Percentiles rank a stretch among this genome's conserved stretches.
Conservation (phyloP, 2,329 filamentous ascomycete species). For the Cadophora gregata region DNA sequence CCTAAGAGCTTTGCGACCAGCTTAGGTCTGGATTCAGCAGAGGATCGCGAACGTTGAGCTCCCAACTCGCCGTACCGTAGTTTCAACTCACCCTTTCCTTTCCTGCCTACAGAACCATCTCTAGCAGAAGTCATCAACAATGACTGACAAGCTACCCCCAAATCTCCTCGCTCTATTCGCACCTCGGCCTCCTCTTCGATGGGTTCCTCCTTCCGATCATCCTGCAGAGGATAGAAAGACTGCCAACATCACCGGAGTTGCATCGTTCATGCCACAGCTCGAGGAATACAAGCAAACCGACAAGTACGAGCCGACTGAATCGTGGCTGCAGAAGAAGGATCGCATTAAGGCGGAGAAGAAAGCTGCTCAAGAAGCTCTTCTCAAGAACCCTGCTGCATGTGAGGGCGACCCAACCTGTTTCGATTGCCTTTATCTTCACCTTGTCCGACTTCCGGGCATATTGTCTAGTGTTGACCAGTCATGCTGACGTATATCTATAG, state of each 20-base stretch:
- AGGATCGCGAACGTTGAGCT: not conserved
- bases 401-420: constrained; percentile 40
- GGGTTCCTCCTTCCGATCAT: constrained; percentile 82
- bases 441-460: constrained; percentile 34
- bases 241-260: constrained; percentile 73
- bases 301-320: constrained; percentile 82
- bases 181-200: constrained; percentile 89
- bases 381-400: constrained; percentile 44
- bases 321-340: constrained; percentile 88
- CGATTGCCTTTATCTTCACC: constrained; percentile 38
- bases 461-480: constrained; percentile 21
- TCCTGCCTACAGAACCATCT: constrained; percentile 11
- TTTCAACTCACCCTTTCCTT: constrained; percentile 1
- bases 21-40: constrained; percentile 4
- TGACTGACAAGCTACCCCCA: constrained; percentile 96
- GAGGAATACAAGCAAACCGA: constrained; percentile 80
- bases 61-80: not conserved
- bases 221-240: constrained; percentile 84
- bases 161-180: constrained; percentile 94
- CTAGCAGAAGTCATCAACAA: constrained; percentile 49
- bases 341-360: constrained; percentile 83
- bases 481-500: constrained; percentile 53
- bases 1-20: not conserved
- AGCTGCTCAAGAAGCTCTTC: constrained; percentile 62
- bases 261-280: constrained; percentile 74